A percentile compares a stretch with the other conserved stretches of the same genome.
These are phyloP conservation scores for Lepiota brunneoincarnata DNA, from an alignment of 768 basidiomycete species.

Conservation along the genomic window DNA sequence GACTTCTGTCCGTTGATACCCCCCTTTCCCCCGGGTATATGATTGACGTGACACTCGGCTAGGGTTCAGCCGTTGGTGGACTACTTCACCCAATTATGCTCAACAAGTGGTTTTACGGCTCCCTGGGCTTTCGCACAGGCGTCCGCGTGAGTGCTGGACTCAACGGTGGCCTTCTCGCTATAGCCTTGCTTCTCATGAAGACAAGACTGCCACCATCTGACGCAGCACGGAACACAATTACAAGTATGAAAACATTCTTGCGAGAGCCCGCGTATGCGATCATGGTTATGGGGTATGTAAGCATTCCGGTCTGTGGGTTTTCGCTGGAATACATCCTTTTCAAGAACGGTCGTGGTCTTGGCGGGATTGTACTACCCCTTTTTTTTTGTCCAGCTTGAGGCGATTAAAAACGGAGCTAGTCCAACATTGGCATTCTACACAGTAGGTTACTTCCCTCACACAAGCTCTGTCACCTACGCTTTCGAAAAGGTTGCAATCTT, in stretches of 20 bases:
- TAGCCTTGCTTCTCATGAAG: slow-evolving; percentile 37
- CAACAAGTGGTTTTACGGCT: slow-evolving; percentile 47
- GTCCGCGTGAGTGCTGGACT: slow-evolving; percentile 49
- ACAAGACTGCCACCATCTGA: slow-evolving; percentile 39
- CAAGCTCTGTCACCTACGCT: neutral
- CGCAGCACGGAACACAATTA: slow-evolving; percentile 17
- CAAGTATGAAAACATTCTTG: slow-evolving; percentile 29
- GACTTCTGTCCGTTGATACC: slow-evolving; percentile 23
- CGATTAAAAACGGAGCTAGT: slow-evolving; percentile 43
- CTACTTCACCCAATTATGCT: slow-evolving; percentile 63
- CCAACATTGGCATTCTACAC: slow-evolving; percentile 54
- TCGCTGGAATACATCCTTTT: slow-evolving; percentile 1
- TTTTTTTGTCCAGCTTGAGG: slow-evolving; percentile 56
- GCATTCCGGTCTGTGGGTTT: neutral
- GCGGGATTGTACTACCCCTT: slow-evolving; percentile 46
- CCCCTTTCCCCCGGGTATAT: neutral
- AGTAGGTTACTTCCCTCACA: slow-evolving; percentile 28
- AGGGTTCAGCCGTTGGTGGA: slow-evolving; percentile 58
- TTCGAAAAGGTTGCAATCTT: slow-evolving; percentile 42
- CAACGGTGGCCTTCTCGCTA: slow-evolving; percentile 31
- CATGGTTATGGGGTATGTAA: slow-evolving; percentile 35
- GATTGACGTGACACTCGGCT: neutral
- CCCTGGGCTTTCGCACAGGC: slow-evolving; percentile 50
- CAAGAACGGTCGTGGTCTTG: slow-evolving; percentile 32
- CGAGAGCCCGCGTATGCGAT: slow-evolving; percentile 42